Evolutionary conservation across 2,329 filamentous ascomycete species (phyloP).

Genomic region (Nemania bipapillata): DNA sequence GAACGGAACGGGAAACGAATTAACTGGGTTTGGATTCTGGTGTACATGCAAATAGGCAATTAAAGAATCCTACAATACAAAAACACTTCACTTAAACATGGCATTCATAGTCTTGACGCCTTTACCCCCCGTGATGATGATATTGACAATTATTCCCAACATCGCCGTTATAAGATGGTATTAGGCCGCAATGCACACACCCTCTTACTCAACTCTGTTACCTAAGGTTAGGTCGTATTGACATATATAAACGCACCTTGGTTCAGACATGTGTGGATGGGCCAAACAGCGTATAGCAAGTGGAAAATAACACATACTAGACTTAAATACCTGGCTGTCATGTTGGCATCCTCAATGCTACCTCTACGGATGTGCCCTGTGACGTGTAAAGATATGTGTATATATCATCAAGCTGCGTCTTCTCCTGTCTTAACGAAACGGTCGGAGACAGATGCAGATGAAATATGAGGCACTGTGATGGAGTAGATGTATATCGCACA

Average conservation of each 20-base stretch:
- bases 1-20: slow-evolving; percentile 19
- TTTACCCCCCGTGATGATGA: background rate
- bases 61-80: slow-evolving; percentile 21
- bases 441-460: background rate
- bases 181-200: background rate
- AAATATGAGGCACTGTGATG: background rate
- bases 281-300: background rate
- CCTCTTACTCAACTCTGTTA: background rate
- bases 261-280: background rate
- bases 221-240: background rate
- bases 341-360: background rate
- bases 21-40: slow-evolving; percentile 27
- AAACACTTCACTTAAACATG: background rate
- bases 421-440: background rate
- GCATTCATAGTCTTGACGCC: background rate
- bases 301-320: too few relatives aligned
- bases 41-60: slow-evolving; percentile 34
- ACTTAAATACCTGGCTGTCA: background rate
- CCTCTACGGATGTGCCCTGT: background rate
- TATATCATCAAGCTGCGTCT: background rate
- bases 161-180: background rate
- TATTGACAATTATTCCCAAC: background rate
- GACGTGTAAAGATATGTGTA: background rate
- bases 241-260: background rate
- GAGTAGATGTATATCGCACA: background rate